These are phyloP conservation scores for Chrysophaeum taylorii DNA, from an alignment of 352 stramenopile species.

Conservation along the genomic window DNA sequence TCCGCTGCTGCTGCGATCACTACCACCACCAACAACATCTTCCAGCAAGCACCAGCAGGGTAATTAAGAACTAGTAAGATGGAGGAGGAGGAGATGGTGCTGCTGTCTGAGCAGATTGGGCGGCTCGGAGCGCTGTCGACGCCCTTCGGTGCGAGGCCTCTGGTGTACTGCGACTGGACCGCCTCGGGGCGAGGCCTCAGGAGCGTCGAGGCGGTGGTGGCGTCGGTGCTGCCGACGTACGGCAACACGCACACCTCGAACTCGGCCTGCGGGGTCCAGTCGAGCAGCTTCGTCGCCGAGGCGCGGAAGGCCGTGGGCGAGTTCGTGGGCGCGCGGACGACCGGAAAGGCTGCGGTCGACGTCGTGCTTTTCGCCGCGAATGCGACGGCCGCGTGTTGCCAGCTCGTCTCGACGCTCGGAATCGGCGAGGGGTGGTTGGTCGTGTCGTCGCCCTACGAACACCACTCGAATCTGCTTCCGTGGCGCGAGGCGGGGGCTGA, in stretches of 20 bases:
- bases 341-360: constrained; percentile 71
- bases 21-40: too few relatives aligned
- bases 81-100: too few relatives aligned
- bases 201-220: constrained; percentile 77
- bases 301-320: constrained; percentile 82
- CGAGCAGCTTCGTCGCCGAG: constrained; percentile 85
- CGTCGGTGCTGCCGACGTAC: constrained; percentile 79
- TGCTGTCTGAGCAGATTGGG: background rate
- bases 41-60: too few relatives aligned
- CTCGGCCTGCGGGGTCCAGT: constrained; percentile 57
- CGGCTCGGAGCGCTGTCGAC: background rate
- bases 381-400: constrained; percentile 64
- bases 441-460: constrained; percentile 85
- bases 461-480: constrained; percentile 93
- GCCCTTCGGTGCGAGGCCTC: constrained; percentile 23
- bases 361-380: constrained; percentile 84
- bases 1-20: too few relatives aligned
- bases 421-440: constrained; percentile 50
- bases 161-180: constrained; percentile 89
- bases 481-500: constrained; percentile 80
- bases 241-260: constrained; percentile 92
- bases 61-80: too few relatives aligned
- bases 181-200: constrained; percentile 69
- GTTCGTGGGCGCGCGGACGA: constrained; percentile 70
- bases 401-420: constrained; percentile 57